These are phyloP conservation scores for Penicillium italicum DNA, from an alignment of 2,329 filamentous ascomycete genomes.

Conservation along the genomic window DNA sequence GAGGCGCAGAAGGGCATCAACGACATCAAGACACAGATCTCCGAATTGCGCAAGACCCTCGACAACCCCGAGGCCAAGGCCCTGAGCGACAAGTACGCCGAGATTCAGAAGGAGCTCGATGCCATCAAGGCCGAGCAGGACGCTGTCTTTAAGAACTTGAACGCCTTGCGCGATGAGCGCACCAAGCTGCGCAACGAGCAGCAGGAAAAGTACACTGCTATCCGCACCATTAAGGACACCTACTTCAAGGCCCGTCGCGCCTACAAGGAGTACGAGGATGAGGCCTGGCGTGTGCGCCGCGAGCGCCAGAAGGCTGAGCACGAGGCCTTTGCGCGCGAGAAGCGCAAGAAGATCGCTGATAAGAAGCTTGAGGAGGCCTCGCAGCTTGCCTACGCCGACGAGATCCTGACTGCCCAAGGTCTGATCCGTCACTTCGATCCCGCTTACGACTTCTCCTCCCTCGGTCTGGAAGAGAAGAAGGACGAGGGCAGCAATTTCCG, in stretches of 20 bases:
- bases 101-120: slow-evolving; percentile 84
- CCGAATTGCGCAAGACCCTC: slow-evolving; percentile 80
- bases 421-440: slow-evolving; percentile 92
- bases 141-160: slow-evolving; percentile 82
- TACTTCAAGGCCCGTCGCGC: slow-evolving; percentile 81
- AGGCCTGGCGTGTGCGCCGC: slow-evolving; percentile 69
- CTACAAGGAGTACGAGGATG: slow-evolving; percentile 76
- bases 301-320: slow-evolving; percentile 81
- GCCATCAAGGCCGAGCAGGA: slow-evolving; percentile 89
- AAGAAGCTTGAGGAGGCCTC: slow-evolving; percentile 52
- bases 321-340: slow-evolving; percentile 50
- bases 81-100: slow-evolving; percentile 78
- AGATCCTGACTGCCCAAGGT: slow-evolving; percentile 84
- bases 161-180: slow-evolving; percentile 77
- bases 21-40: slow-evolving; percentile 79
- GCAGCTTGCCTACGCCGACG: slow-evolving; percentile 83
- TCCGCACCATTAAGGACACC: slow-evolving; percentile 84
- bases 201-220: slow-evolving; percentile 75
- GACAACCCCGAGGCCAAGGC: slow-evolving; percentile 90
- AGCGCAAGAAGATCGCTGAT: slow-evolving; percentile 52
- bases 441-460: slow-evolving; percentile 63
- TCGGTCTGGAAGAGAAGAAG: slow-evolving; percentile 50
- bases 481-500: slow-evolving; percentile 64
- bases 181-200: slow-evolving; percentile 79
- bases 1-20: slow-evolving; percentile 85